Evolutionary conservation across 2,329 filamentous ascomycete species (phyloP), one percentile per base, ranked within the genome.

Genomic region (Parastagonospora avenae): DNA sequence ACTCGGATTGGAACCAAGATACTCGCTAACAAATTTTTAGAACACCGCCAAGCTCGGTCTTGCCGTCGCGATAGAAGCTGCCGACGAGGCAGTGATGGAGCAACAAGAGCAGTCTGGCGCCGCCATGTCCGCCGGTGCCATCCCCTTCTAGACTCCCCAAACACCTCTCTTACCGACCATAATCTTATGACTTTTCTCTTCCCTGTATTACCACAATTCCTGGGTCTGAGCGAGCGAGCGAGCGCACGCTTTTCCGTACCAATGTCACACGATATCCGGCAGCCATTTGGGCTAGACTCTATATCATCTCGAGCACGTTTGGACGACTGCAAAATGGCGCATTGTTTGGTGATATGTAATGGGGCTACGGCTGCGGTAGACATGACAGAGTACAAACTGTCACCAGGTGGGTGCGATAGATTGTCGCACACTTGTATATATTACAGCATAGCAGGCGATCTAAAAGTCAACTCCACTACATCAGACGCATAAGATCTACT

Each of bases 31-130:
- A 19, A 15, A 33, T 11, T 11, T 11, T 24, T 60, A 99, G 94
- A 91, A 94, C 87, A 85, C 89, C 79, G 91, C 93, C 64, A 97
- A 97, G 83, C 85, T 97, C 66, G 94, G 94, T 64, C 84, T 99
- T 59, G 92, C 91, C 55, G 91, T 99, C 66, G 96, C 92, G 38
- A 75, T 76, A 63, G 74, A 76, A 59, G 70, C 71, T 35, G 70
- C 72, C 30, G 71, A 73, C 54, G 67, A 73, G 59, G 74, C 74
- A 45, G 70, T 75, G 45, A 75, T 76, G 70, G 70, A 72, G 59
- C 70, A 74, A 52, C 70, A 74, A 66, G 72, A 76, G 56, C 57
- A 59, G 47, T 53, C 57, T 16, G 67, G 61, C 37, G 62, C 56
- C 38, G 60, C 57, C 31, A 46, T 57, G 46, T 62, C 67, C 24